Evolutionary conservation across 495 filamentous ascomycete species (phyloP).

Genomic region (Aspergillus avenaceus): DNA sequence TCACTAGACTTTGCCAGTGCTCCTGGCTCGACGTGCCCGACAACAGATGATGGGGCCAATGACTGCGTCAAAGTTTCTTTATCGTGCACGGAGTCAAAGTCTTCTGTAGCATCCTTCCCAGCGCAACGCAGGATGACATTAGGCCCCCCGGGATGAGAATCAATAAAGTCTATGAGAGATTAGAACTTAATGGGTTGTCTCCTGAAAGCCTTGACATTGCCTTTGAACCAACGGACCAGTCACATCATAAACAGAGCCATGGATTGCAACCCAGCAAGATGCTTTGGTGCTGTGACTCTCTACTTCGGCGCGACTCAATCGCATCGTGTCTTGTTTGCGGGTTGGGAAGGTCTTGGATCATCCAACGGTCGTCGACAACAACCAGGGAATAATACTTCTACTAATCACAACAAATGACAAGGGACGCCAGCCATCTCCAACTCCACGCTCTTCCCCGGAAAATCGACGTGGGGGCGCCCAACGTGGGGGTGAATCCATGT

Average conservation of each 20-base stretch:
- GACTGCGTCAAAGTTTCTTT: slow-evolving; percentile 43
- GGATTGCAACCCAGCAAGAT: slow-evolving; percentile 78
- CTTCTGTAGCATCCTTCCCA: slow-evolving; percentile 80
- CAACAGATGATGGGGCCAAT: slow-evolving; percentile 16
- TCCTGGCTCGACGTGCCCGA: slow-evolving; percentile 18
- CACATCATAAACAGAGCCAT: slow-evolving; percentile 75
- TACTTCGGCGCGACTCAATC: slow-evolving; percentile 46
- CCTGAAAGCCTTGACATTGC: not conserved
- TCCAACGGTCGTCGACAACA: not conserved
- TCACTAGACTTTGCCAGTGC: not conserved
- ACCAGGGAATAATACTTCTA: not conserved
- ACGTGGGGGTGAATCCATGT: not conserved
- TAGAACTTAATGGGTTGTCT: not conserved
- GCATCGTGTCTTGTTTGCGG: not conserved
- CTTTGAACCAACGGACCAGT: slow-evolving; percentile 43
- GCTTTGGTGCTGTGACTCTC: slow-evolving; percentile 62
- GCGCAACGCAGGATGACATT: slow-evolving; percentile 82
- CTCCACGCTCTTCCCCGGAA: not conserved
- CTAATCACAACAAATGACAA: not conserved
- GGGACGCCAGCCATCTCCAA: not conserved
- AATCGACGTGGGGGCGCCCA: not conserved
- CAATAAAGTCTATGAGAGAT: slow-evolving; percentile 24
- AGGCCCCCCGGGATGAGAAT: slow-evolving; percentile 72
- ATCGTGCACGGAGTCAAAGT: slow-evolving; percentile 79
- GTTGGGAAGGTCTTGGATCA: not conserved